These are phyloP conservation scores for Cordyceps cicadae DNA, from an alignment of 2,329 filamentous ascomycete species.

Conservation along the genomic window DNA sequence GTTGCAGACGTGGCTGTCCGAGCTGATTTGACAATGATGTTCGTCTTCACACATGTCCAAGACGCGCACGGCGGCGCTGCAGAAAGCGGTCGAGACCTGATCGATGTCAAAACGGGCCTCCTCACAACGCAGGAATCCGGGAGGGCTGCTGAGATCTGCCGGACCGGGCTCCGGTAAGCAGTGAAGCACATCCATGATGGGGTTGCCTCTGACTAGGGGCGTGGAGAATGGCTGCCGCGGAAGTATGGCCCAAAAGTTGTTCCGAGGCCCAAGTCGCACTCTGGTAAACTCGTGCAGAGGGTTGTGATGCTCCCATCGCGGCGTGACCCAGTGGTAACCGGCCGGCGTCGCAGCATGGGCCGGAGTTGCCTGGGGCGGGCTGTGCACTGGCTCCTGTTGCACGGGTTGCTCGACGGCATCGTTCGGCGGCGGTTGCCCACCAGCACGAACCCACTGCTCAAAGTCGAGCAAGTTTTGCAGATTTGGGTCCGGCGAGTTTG, in stretches of 20 bases:
- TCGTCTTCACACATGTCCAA: not conserved
- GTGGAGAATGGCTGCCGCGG: not conserved
- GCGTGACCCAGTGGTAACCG: too few species aligned
- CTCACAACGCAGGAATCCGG: not conserved
- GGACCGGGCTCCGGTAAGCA: not conserved
- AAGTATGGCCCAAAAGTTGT: not conserved
- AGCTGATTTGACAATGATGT: not conserved
- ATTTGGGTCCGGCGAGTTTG: not conserved
- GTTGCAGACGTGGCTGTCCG: conserved; percentile 15
- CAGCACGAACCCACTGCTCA: too few species aligned
- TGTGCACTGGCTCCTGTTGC: too few species aligned
- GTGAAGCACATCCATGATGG: not conserved
- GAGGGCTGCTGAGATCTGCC: too few species aligned
- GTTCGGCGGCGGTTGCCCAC: not conserved
- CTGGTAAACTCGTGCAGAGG: not conserved
- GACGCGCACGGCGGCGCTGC: not conserved
- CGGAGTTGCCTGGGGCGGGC: too few species aligned
- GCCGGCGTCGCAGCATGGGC: too few species aligned
- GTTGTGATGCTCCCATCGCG: not conserved
- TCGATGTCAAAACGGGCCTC: not conserved
- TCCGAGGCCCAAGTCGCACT: not conserved
- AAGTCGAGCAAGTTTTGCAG: not conserved
- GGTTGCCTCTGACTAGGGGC: not conserved
- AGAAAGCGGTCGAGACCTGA: not conserved
- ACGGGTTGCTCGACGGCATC: not conserved